Evolutionary conservation across 768 basidiomycete genomes (phyloP), one percentile per base, ranked within the genome.

Genomic region (Rhizopogon salebrosus): DNA sequence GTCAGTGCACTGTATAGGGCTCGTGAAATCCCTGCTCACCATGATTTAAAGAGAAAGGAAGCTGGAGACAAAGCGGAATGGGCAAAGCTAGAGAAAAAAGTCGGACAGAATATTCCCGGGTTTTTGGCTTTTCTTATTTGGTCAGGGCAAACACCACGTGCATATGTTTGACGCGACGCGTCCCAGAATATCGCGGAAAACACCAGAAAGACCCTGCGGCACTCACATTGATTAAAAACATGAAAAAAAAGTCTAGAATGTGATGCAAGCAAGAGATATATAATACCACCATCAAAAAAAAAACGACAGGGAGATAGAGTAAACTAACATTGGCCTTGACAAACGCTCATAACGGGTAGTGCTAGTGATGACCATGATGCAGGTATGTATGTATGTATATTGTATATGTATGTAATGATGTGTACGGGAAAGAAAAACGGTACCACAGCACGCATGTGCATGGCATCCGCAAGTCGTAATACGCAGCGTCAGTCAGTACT

Each of bases 141-240:
- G 60, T 41, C 43, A 4, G 58, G 36, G 7, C 62, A 67, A 67
- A 69, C 26, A 69, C 66, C 64, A 67, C 55, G 64, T 67, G 65
- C 56, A 14, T 38, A 20, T 50, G 41, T 34, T 24, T 43, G 24
- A 20, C 45, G 45, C 45, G 45, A 46, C 45, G 45, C 45, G 45
- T 16, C 45, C 34, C 22, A 22, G 45, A 46, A 46, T 20, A 7
- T 45, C 29, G 3, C 27, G 27, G 42, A 43, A 31, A 20, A 29
- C n/a, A 20, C 29, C 29, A 45, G 43, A 45, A 45, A 45, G 6
- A 27, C 16, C 27, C 27, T n/a, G n/a, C n/a, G n/a, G n/a, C n/a
- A n/a, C n/a, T n/a, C n/a, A n/a, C n/a, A n/a, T n/a, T n/a, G n/a
- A n/a, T n/a, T n/a, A n/a, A 29, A 29, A 29, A 27, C 7, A 31